A percentile compares a stretch with the other conserved stretches of the same genome.
These are phyloP conservation scores for Lichina pygmaea DNA, from an alignment of 495 filamentous ascomycete species.

Conservation along the genomic window DNA sequence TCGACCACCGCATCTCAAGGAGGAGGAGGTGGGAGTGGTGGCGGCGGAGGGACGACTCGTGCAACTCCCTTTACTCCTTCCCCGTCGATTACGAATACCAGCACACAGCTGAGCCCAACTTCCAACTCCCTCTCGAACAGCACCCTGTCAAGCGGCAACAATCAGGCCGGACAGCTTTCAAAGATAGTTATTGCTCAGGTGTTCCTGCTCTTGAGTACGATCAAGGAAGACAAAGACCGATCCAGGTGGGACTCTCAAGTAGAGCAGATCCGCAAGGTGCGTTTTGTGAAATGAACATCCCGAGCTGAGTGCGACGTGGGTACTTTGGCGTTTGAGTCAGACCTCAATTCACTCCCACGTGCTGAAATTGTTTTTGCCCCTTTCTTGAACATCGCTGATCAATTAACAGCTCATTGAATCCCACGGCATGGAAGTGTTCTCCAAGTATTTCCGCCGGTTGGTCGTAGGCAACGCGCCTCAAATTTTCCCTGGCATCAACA, in stretches of 20 bases:
- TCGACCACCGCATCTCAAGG: slow-evolving; percentile 19
- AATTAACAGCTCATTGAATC: slow-evolving; percentile 53
- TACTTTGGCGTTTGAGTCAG: not conserved
- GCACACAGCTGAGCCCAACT: slow-evolving; percentile 10
- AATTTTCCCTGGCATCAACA: slow-evolving; percentile 52
- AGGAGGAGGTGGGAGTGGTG: slow-evolving; percentile 23
- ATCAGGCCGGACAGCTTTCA: slow-evolving; percentile 20
- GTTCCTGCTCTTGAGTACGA: slow-evolving; percentile 72
- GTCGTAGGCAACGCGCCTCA: slow-evolving; percentile 60
- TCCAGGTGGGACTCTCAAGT: slow-evolving; percentile 84
- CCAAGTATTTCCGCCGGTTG: slow-evolving; percentile 74
- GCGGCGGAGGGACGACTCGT: slow-evolving; percentile 33
- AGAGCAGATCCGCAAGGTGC: slow-evolving; percentile 74
- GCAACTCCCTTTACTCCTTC: slow-evolving; percentile 35
- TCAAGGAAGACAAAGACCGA: slow-evolving; percentile 74
- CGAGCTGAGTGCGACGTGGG: not conserved
- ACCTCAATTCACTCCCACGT: not conserved
- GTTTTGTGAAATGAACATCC: slow-evolving; percentile 6
- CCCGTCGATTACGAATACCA: slow-evolving; percentile 32
- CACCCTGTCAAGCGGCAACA: not conserved
- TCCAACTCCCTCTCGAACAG: not conserved
- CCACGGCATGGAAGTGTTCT: slow-evolving; percentile 90
- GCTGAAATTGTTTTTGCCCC: not conserved
- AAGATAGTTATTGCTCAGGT: slow-evolving; percentile 90
- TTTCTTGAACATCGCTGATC: not conserved